A percentile compares a stretch with the other conserved stretches of the same genome.
phyloP scores from a whole-genome alignment of 2,329 filamentous ascomycete species.

The Thermoascus crustaceus region DNA sequence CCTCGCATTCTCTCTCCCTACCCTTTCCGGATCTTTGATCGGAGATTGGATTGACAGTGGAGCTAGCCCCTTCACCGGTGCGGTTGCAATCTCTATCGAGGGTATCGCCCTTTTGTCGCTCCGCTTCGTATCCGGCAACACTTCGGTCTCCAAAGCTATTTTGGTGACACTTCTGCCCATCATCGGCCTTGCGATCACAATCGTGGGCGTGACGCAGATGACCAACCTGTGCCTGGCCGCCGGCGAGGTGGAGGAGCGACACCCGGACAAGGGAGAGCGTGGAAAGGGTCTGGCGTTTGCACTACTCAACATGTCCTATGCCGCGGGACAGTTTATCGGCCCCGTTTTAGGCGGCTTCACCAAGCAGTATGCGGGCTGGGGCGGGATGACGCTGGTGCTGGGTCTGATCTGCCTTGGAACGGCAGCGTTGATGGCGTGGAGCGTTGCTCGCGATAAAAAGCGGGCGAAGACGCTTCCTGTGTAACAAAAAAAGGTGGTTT shows the following conservation, averaged over 20 bases:
- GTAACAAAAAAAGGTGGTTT: no score
- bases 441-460: no score
- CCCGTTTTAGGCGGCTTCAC: slow-evolving; percentile 44
- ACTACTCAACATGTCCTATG: slow-evolving; percentile 43
- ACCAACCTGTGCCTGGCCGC: no score
- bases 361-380: slow-evolving; percentile 37
- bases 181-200: no score
- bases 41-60: slow-evolving; percentile 45
- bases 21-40: slow-evolving; percentile 50
- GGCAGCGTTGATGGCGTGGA: no score
- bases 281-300: slow-evolving; percentile 49
- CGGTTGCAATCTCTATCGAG: slow-evolving; percentile 44
- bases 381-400: no score
- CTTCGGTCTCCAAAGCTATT: no score
- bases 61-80: slow-evolving; percentile 52
- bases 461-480: no score
- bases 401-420: no score
- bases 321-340: slow-evolving; percentile 40
- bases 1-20: slow-evolving; percentile 49
- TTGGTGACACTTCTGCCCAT: no score
- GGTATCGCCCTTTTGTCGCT: slow-evolving; percentile 56
- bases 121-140: slow-evolving; percentile 49
- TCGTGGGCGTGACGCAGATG: no score
- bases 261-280: slow-evolving; percentile 48
- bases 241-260: slow-evolving; percentile 41